Percentiles rank a stretch among this genome's conserved stretches.
Evolutionary conservation across 768 basidiomycete species (phyloP).

Genomic region (Leccinum disarticulatum): DNA sequence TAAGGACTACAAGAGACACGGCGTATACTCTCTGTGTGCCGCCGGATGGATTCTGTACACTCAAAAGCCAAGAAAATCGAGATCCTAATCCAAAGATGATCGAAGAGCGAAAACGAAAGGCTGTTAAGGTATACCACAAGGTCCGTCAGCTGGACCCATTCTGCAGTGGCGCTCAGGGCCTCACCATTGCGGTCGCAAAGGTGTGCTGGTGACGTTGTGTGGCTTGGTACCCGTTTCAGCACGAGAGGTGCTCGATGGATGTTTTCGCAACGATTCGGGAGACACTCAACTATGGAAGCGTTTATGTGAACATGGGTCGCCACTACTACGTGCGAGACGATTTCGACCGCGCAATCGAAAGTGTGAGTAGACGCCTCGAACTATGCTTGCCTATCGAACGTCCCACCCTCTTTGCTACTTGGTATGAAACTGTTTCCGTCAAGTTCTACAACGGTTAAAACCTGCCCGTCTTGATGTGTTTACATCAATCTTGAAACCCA

Average conservation of each 20-base stretch:
- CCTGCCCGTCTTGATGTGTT: constrained; percentile 73
- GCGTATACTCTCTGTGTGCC: constrained; percentile 89
- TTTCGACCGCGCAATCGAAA: constrained; percentile 91
- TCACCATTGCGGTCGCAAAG: constrained; percentile 92
- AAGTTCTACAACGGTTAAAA: constrained; percentile 76
- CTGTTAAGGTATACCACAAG: constrained; percentile 91
- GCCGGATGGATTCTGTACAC: constrained; percentile 85
- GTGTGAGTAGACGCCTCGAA: constrained; percentile 38
- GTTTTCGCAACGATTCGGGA: constrained; percentile 92
- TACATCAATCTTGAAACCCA: constrained; percentile 93
- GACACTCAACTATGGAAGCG: constrained; percentile 75
- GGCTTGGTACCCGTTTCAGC: constrained; percentile 49
- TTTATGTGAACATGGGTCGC: constrained; percentile 96
- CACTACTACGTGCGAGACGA: constrained; percentile 93
- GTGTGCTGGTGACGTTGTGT: constrained; percentile 70
- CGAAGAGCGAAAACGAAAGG: constrained; percentile 67
- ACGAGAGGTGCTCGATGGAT: constrained; percentile 72
- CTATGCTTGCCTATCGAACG: not conserved
- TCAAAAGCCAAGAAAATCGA: constrained; percentile 77
- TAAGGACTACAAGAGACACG: constrained; percentile 82
- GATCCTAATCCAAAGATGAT: constrained; percentile 52
- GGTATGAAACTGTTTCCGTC: constrained; percentile 92
- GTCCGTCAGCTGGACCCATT: constrained; percentile 79
- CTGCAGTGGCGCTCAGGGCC: constrained; percentile 94
- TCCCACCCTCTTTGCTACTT: not conserved